Evolutionary conservation across 1,139 yeast species (phyloP).

Genomic region (Groenewaldozyma auringiensis): DNA sequence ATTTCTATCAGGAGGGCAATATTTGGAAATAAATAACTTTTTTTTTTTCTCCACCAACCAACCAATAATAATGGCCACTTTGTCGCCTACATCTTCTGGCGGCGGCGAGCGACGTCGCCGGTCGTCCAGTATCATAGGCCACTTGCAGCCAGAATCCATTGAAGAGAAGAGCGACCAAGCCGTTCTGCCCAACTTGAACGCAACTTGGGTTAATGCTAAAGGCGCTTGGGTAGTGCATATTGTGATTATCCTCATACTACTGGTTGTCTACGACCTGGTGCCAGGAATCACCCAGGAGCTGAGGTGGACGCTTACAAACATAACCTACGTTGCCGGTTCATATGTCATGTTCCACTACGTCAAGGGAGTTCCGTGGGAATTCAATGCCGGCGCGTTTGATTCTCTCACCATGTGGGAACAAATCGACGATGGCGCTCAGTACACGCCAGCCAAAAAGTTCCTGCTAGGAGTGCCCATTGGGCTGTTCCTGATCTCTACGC

Average conservation of each 20-base stretch:
- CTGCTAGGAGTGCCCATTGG: conserved; percentile 85
- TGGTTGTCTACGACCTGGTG: conserved; percentile 67
- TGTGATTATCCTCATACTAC: conserved; percentile 66
- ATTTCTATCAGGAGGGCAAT: too few relatives aligned
- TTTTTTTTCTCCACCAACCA: not conserved
- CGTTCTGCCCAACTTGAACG: conserved; percentile 80
- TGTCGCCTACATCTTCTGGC: not conserved
- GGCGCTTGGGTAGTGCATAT: conserved; percentile 89
- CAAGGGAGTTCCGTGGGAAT: conserved; percentile 95
- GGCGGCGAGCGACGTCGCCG: conserved; percentile 35
- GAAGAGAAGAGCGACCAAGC: conserved; percentile 92
- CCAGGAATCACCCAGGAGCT: conserved; percentile 74
- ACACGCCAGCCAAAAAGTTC: conserved; percentile 93
- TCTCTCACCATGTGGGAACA: conserved; percentile 99
- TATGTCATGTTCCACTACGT: conserved; percentile 95
- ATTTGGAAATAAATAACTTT: too few relatives aligned
- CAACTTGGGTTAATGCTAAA: conserved; percentile 91
- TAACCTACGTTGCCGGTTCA: conserved; percentile 83
- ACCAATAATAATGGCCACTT: not conserved
- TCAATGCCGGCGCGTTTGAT: conserved; percentile 94
- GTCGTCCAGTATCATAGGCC: conserved; percentile 61
- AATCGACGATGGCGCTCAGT: conserved; percentile 93
- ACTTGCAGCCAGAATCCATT: conserved; percentile 84
- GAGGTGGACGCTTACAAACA: conserved; percentile 90
- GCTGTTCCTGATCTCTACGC: conserved; percentile 79